Conservation (phyloP, 176 grass and related monocot species). For the Themeda triandra region DNA sequence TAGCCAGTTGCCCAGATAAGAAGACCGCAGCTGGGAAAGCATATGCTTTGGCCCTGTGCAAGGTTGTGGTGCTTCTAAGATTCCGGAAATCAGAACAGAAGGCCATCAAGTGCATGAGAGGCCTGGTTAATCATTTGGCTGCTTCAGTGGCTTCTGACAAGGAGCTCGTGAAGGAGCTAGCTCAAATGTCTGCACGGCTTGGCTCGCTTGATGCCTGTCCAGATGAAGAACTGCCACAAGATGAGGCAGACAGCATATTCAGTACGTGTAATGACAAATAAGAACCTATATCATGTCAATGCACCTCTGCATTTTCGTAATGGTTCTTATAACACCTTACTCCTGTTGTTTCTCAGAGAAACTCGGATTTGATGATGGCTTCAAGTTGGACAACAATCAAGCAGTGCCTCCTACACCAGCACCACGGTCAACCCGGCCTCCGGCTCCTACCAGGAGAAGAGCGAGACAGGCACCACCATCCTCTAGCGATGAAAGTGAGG, state of each 20-base stretch:
- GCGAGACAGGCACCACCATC: slow-evolving; percentile 36
- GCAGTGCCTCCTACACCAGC: slow-evolving; percentile 61
- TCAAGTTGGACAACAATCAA: slow-evolving; percentile 42
- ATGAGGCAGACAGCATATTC: slow-evolving; percentile 50
- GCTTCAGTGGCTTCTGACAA: slow-evolving; percentile 47
- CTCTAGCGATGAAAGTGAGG: slow-evolving; percentile 35
- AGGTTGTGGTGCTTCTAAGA: slow-evolving; percentile 50
- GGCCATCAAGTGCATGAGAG: slow-evolving; percentile 84
- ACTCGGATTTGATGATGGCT: slow-evolving; percentile 54
- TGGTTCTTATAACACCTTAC: not conserved
- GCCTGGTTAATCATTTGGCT: slow-evolving; percentile 50
- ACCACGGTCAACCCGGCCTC: slow-evolving; percentile 48
- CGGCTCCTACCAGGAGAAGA: slow-evolving; percentile 53
- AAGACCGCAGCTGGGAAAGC: slow-evolving; percentile 74
- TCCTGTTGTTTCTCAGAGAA: slow-evolving; percentile 45
- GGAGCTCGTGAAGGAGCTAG: slow-evolving; percentile 67
- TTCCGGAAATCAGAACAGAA: slow-evolving; percentile 76
- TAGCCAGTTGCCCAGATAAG: slow-evolving; percentile 67
- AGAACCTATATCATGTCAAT: not conserved
- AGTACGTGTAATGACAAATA: slow-evolving; percentile 26
- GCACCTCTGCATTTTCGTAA: not conserved
- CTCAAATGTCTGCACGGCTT: slow-evolving; percentile 66
- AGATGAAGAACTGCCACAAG: slow-evolving; percentile 54
- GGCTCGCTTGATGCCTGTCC: slow-evolving; percentile 61
- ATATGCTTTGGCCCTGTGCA: slow-evolving; percentile 64